Evolutionary conservation across 495 filamentous ascomycete genomes (phyloP).

Genomic region (Penicillium robsamsonii): DNA sequence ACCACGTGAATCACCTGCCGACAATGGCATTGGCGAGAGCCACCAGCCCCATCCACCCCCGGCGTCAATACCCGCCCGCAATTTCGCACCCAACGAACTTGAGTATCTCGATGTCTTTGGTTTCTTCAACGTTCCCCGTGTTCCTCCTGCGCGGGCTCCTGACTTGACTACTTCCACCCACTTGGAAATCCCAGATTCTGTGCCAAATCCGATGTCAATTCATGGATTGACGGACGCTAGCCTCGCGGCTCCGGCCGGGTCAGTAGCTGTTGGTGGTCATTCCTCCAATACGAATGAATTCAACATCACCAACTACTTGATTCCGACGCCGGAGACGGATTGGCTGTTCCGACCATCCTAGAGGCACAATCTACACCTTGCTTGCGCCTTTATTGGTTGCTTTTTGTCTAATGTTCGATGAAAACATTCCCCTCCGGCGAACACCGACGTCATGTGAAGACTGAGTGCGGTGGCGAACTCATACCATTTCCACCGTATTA

Average conservation of each 20-base stretch:
- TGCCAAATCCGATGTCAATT: slow-evolving; percentile 44
- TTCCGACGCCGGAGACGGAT: slow-evolving; percentile 49
- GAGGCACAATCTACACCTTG: background rate
- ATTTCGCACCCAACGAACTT: slow-evolving; percentile 73
- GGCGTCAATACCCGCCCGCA: slow-evolving; percentile 46
- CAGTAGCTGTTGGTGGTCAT: slow-evolving; percentile 26
- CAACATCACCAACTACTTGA: slow-evolving; percentile 49
- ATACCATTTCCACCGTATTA: too few species aligned
- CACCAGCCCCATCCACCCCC: slow-evolving; percentile 9
- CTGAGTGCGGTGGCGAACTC: too few species aligned
- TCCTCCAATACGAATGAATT: slow-evolving; percentile 41
- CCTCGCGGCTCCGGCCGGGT: slow-evolving; percentile 11
- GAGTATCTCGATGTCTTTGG: slow-evolving; percentile 93
- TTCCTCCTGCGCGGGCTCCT: slow-evolving; percentile 48
- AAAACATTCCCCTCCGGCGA: background rate
- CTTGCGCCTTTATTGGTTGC: background rate
- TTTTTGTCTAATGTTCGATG: background rate
- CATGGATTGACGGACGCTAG: slow-evolving; percentile 35
- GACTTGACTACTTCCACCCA: slow-evolving; percentile 20
- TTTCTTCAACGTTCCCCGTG: slow-evolving; percentile 84
- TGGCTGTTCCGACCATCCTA: slow-evolving; percentile 44
- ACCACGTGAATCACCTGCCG: slow-evolving; percentile 53
- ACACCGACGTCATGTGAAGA: too few species aligned
- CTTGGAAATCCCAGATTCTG: slow-evolving; percentile 34
- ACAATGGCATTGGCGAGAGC: slow-evolving; percentile 34